phyloP scores from a whole-genome alignment of 371 early-diverging fungal species.

The Actinomortierella wolfii region DNA sequence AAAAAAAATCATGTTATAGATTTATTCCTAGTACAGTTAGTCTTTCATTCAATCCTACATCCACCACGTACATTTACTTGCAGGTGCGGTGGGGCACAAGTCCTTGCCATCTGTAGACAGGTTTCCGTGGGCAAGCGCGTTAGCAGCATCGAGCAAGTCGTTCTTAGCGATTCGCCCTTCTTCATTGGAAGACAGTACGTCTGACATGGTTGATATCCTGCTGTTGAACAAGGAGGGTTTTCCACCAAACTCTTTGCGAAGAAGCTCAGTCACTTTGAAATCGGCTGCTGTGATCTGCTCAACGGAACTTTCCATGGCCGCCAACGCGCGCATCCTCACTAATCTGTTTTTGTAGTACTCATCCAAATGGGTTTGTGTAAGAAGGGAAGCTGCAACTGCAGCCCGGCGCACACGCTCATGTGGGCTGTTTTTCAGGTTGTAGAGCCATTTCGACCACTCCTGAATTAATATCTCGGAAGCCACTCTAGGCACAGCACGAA shows the following conservation, averaged over 20 bases:
- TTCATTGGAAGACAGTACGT: constrained; percentile 1
- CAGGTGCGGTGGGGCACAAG: too few species aligned
- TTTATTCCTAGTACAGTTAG: background rate
- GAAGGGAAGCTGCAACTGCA: background rate
- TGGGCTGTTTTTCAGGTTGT: constrained; percentile 3
- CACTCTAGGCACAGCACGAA: background rate
- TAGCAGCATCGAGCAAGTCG: constrained; percentile 2
- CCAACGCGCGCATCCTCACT: constrained; percentile 1
- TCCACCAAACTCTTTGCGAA: background rate
- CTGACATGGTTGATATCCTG: background rate
- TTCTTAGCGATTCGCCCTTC: background rate
- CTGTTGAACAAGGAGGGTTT: too few species aligned
- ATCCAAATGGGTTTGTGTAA: constrained; percentile 1
- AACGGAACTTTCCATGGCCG: constrained; percentile 6
- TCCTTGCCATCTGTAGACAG: constrained; percentile 2
- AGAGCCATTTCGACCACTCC: constrained; percentile 7
- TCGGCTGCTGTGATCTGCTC: constrained; percentile 8
- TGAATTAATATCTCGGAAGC: background rate
- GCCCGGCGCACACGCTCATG: constrained; percentile 4
- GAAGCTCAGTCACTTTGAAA: background rate
- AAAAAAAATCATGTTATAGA: too few species aligned
- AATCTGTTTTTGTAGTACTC: constrained; percentile 2
- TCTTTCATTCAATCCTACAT: constrained; percentile 3
- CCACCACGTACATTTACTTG: constrained; percentile 1
- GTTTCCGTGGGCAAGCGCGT: constrained; percentile 2